phyloP scores from a whole-genome alignment of 1,284 basidiomycete species.

The Boletus sp. region DNA sequence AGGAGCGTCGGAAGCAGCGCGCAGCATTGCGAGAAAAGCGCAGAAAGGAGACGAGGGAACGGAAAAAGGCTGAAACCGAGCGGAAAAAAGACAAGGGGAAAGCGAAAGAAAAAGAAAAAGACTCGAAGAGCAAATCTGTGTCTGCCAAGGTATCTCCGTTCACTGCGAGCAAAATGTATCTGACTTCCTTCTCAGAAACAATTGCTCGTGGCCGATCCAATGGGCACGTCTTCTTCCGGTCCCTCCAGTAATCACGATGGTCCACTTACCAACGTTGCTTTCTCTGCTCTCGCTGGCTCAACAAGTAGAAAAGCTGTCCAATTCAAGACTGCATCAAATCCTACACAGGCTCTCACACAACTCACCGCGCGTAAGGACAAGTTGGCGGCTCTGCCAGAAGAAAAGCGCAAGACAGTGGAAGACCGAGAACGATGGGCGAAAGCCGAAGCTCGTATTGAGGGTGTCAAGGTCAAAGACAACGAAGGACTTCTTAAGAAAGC shows the following conservation, averaged over 20 bases:
- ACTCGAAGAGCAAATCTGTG: conserved; percentile 31
- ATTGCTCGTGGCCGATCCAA: conserved; percentile 62
- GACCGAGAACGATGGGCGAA: conserved; percentile 85
- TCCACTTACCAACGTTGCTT: conserved; percentile 61
- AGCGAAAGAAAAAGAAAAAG: conserved; percentile 35
- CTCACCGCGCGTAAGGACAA: conserved; percentile 72
- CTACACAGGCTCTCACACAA: conserved; percentile 78
- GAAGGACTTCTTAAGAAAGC: conserved; percentile 83
- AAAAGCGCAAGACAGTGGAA: conserved; percentile 72
- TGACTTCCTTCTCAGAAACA: conserved; percentile 50
- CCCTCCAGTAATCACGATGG: conserved; percentile 37
- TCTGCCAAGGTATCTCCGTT: conserved; percentile 46
- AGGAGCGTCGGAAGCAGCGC: conserved; percentile 71
- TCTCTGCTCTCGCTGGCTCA: conserved; percentile 57
- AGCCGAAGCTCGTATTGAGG: conserved; percentile 78
- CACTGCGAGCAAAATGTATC: background rate
- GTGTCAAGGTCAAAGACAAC: conserved; percentile 85
- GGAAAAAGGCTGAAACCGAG: conserved; percentile 54
- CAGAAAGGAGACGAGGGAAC: conserved; percentile 80
- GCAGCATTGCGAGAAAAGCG: conserved; percentile 80
- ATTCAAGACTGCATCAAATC: conserved; percentile 72
- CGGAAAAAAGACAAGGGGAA: conserved; percentile 48
- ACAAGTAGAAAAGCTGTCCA: conserved; percentile 48
- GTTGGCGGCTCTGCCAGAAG: conserved; percentile 68
- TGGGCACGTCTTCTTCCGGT: conserved; percentile 30